Evolutionary conservation across 345 rosid genomes (phyloP), one percentile per base, ranked within the genome.

Genomic region (Carallia brachiata): DNA sequence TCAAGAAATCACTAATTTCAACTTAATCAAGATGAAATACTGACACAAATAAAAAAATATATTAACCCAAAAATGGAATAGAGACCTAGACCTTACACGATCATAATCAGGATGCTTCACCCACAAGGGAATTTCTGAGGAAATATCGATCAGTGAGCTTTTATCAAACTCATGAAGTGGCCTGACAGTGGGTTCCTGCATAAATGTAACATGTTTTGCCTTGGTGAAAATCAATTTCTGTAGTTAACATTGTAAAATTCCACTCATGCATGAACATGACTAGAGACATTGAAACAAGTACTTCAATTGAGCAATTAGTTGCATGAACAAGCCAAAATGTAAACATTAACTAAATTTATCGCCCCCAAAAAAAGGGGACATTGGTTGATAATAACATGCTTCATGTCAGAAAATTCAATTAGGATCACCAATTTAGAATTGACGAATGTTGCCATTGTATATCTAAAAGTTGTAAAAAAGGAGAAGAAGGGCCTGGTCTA

Each of bases 51-150:
- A 23, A 23, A 23, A 23, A 23, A 23, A 27, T 27, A 1, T 3
- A 56, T 56, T 56, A 10, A 56, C 1, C 34, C 7, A 18, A 8
- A 19, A 4, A 59, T 30, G 17, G 17, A 36, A 44, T 3, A 12
- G 17, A 13, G 50, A 0, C 6, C 44, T 53, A 36, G 48, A 30
- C 67, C 82, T 72, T 65, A 71, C 85, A 62, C 86, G 65, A n/a
- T 86, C 84, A 73, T 69, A 84, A 62, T 82, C 84, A 1, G 88
- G 88, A 59, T 84, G 82, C 65, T 86, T 86, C 80, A 77, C 82
- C 88, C 88, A 84, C 57, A 64, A 59, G 10, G 88, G 86, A 63
- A 86, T 69, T 54, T 86, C 82, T 17, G 79, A 78, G 66, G 75
- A 71, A 68, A 86, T 39, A 19, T 70, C 81, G 52, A 78, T 79